These are phyloP conservation scores for Colletotrichum eleusines DNA, from an alignment of 2,329 filamentous ascomycete genomes.

Conservation along the genomic window DNA sequence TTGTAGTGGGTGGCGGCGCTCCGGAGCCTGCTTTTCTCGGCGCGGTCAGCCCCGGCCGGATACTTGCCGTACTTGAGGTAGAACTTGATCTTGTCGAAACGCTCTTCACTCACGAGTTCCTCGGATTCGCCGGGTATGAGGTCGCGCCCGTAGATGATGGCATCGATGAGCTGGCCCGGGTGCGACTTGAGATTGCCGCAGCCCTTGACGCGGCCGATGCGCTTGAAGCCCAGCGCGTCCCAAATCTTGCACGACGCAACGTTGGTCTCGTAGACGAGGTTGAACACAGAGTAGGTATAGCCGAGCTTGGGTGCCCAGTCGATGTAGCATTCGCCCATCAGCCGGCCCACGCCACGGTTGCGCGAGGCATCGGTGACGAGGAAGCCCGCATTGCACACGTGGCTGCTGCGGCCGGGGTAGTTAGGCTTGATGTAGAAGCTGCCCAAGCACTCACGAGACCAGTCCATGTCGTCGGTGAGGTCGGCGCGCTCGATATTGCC, in stretches of 20 bases:
- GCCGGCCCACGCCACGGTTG: slow-evolving; percentile 78
- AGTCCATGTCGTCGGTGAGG: slow-evolving; percentile 72
- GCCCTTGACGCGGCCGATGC: slow-evolving; percentile 84
- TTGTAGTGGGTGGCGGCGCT: slow-evolving; percentile 97
- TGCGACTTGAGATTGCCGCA: slow-evolving; percentile 78
- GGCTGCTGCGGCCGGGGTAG: slow-evolving; percentile 89
- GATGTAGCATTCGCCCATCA: slow-evolving; percentile 82
- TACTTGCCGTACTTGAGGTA: slow-evolving; percentile 97
- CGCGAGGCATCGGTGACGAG: slow-evolving; percentile 79
- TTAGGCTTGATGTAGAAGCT: slow-evolving; percentile 97
- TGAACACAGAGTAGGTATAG: slow-evolving; percentile 94
- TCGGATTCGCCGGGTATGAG: slow-evolving; percentile 69
- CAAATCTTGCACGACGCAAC: slow-evolving; percentile 90
- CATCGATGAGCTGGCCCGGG: slow-evolving; percentile 77
- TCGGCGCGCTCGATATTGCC: slow-evolving; percentile 77
- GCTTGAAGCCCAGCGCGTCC: slow-evolving; percentile 93
- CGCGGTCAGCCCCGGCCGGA: slow-evolving; percentile 90
- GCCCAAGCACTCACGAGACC: slow-evolving; percentile 84
- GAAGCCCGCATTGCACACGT: slow-evolving; percentile 89
- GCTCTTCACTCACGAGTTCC: slow-evolving; percentile 91
- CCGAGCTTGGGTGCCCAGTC: slow-evolving; percentile 85
- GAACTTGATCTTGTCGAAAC: slow-evolving; percentile 98
- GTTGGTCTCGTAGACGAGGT: slow-evolving; percentile 94
- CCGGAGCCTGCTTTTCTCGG: slow-evolving; percentile 93
- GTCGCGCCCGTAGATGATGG: slow-evolving; percentile 82